These are phyloP conservation scores for Daedaleopsis nitida DNA, from an alignment of 768 basidiomycete genomes.

Conservation along the genomic window DNA sequence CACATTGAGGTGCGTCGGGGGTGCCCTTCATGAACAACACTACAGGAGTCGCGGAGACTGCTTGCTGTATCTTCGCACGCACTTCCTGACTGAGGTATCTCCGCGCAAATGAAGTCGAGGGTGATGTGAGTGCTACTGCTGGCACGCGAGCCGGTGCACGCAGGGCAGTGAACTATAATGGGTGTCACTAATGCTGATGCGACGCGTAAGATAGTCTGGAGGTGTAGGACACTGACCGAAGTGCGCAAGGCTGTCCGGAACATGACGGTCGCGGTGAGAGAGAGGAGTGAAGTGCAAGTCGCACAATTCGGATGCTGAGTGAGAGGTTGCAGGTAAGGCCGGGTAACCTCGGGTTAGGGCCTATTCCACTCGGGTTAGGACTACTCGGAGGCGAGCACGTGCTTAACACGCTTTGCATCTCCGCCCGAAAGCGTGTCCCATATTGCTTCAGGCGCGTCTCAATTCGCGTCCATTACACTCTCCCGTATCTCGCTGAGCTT, in stretches of 20 bases:
- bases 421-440: constrained; percentile 32
- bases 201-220: neutral
- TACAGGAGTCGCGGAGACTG: constrained; percentile 73
- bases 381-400: constrained; percentile 10
- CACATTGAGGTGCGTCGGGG: constrained; percentile 83
- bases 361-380: constrained; percentile 11
- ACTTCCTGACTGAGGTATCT: constrained; percentile 66
- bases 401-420: constrained; percentile 29
- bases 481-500: neutral
- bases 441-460: constrained; percentile 21
- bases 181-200: neutral
- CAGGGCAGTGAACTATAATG: constrained; percentile 16
- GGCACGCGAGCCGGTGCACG: constrained; percentile 18
- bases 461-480: neutral
- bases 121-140: constrained; percentile 20
- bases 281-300: constrained; percentile 4
- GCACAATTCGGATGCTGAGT: constrained; percentile 16
- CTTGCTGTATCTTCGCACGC: constrained; percentile 66
- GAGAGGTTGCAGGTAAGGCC: constrained; percentile 13
- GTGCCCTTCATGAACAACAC: constrained; percentile 99
- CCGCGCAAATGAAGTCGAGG: constrained; percentile 29
- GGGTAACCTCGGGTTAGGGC: neutral
- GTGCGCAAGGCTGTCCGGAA: constrained; percentile 48
- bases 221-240: constrained; percentile 37
- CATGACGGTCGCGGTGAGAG: constrained; percentile 36